phyloP scores from a whole-genome alignment of 352 stramenopile genomes.

The Elongisporangium prolatum region DNA sequence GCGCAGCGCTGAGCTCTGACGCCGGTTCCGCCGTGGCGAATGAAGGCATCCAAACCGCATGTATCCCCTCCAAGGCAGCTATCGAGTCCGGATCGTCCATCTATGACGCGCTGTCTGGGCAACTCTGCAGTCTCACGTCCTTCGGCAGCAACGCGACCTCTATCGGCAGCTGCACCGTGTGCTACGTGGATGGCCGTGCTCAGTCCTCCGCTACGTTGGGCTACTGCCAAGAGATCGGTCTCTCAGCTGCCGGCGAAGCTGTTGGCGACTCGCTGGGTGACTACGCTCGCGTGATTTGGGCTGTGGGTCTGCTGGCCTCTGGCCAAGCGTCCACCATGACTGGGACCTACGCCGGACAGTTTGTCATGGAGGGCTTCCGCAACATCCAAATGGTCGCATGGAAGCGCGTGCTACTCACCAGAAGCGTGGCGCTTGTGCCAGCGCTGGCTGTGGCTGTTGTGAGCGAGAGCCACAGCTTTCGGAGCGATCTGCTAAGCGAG shows the following conservation, averaged over 20 bases:
- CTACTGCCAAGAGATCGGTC: conserved; percentile 78
- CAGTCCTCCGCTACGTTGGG: conserved; percentile 22
- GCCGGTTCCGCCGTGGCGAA: conserved; percentile 38
- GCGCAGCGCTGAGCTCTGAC: conserved; percentile 41
- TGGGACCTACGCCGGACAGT: conserved; percentile 92
- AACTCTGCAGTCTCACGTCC: too few species aligned
- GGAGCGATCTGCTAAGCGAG: conserved; percentile 69
- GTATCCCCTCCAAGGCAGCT: conserved; percentile 45
- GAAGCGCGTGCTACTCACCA: conserved; percentile 82
- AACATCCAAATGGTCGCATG: conserved; percentile 76
- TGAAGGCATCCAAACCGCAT: conserved; percentile 66
- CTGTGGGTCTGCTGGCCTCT: conserved; percentile 87
- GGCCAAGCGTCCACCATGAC: conserved; percentile 91
- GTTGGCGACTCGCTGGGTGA: conserved; percentile 54
- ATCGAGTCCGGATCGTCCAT: conserved; percentile 46
- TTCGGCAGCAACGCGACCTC: too few species aligned
- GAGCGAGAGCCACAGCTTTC: conserved; percentile 40
- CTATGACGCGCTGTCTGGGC: conserved; percentile 51
- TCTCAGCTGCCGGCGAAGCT: conserved; percentile 62
- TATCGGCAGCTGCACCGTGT: conserved; percentile 25
- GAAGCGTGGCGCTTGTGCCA: conserved; percentile 78
- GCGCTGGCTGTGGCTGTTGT: conserved; percentile 69
- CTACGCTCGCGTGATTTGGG: conserved; percentile 79
- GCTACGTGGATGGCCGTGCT: conserved; percentile 37
- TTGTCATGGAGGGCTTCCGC: conserved; percentile 93